Percentiles rank a stretch among this genome's conserved stretches.
These are phyloP conservation scores for Trichocladium antarcticum DNA, from an alignment of 495 filamentous ascomycete genomes.

Conservation along the genomic window DNA sequence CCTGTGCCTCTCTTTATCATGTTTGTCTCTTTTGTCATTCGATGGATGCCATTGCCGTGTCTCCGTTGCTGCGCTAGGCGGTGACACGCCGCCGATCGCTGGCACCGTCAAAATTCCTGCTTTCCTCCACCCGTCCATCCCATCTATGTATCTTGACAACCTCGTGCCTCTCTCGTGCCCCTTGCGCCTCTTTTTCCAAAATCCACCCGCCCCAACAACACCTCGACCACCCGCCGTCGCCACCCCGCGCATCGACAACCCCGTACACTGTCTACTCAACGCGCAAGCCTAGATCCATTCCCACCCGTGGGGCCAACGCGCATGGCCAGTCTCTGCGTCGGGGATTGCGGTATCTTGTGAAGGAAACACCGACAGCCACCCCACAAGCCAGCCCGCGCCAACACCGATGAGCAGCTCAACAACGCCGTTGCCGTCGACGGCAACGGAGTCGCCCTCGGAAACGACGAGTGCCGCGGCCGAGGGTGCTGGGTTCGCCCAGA, in stretches of 20 bases:
- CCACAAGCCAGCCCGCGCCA: neutral
- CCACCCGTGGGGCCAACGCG: neutral
- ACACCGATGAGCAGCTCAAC: constrained; percentile 3
- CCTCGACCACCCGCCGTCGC: neutral
- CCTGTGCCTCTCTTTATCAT: neutral
- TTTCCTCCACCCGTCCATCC: neutral
- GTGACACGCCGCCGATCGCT: neutral
- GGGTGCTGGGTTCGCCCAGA: constrained; percentile 28
- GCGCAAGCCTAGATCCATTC: neutral
- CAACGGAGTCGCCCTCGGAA: constrained; percentile 1
- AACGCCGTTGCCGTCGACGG: constrained; percentile 4
- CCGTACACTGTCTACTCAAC: neutral
- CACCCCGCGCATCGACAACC: neutral
- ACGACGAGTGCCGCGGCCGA: neutral
- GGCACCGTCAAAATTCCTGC: neutral
- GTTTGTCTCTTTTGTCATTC: neutral
- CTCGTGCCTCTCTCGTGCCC: neutral
- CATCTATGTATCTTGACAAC: neutral
- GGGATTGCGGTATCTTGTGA: neutral
- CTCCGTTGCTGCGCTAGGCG: neutral
- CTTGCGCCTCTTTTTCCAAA: neutral
- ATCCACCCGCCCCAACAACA: neutral
- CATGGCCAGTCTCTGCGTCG: neutral
- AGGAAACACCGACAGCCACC: neutral
- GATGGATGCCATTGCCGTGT: neutral